Conservation (phyloP, 129 eudicot species). For the Pittosporum tobira region DNA sequence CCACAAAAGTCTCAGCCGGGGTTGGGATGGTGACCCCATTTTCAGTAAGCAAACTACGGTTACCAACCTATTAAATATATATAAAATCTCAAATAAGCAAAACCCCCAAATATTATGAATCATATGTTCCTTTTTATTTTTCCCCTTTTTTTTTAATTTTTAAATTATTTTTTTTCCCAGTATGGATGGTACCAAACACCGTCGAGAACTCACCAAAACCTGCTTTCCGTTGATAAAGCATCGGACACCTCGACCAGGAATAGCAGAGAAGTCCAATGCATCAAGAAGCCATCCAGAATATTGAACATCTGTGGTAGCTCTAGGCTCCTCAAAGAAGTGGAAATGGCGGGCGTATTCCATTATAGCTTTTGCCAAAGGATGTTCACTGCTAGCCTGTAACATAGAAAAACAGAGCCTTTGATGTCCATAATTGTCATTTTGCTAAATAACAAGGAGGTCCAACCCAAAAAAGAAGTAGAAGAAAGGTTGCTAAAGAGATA, state of each 20-base stretch:
- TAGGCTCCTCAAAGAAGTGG: constrained; percentile 73
- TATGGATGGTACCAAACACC: not conserved
- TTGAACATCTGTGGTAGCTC: constrained; percentile 37
- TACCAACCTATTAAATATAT: constrained; percentile 62
- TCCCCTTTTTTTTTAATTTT: not conserved
- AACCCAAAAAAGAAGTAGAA: not conserved
- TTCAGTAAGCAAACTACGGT: constrained; percentile 70
- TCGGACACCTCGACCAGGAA: constrained; percentile 91
- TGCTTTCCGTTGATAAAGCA: constrained; percentile 59
- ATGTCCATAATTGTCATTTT: not conserved
- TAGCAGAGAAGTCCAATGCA: constrained; percentile 52
- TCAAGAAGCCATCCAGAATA: constrained; percentile 79
- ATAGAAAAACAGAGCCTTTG: not conserved
- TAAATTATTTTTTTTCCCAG: not conserved
- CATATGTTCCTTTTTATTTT: not conserved
- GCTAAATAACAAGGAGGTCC: not conserved
- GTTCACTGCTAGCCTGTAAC: constrained; percentile 86
- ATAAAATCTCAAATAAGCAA: constrained; percentile 12
- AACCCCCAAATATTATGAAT: not conserved
- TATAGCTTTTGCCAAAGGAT: constrained; percentile 88
- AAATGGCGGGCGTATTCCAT: constrained; percentile 86
- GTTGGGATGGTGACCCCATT: constrained; percentile 41
- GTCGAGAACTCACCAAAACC: constrained; percentile 55
- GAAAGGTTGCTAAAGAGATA: not conserved
- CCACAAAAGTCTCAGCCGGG: constrained; percentile 55